These are phyloP conservation scores for Claviceps fusiformis DNA, from an alignment of 2,329 filamentous ascomycete genomes.

Conservation along the genomic window DNA sequence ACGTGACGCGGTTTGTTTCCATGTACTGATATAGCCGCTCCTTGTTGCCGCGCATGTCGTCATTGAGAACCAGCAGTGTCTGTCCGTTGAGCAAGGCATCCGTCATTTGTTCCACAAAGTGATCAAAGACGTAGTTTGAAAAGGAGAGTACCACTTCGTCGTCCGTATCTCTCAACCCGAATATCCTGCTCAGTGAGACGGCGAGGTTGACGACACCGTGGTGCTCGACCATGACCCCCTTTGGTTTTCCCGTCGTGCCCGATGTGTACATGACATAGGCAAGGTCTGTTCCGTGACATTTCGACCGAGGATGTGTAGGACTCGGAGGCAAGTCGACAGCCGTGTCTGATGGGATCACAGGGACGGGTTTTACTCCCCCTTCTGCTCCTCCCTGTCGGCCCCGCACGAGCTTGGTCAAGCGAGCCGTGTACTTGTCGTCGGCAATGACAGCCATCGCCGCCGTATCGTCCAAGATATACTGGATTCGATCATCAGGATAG, in stretches of 20 bases:
- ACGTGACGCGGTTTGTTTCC: background rate
- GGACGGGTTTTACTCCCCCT: too few relatives aligned
- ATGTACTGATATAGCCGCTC: background rate
- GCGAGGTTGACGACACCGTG: slow-evolving; percentile 1
- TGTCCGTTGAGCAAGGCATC: background rate
- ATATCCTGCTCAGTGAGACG: background rate
- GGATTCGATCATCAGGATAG: slow-evolving; percentile 4
- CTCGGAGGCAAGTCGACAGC: background rate
- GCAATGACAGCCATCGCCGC: background rate
- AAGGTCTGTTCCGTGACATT: slow-evolving; percentile 3
- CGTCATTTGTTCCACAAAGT: slow-evolving; percentile 1
- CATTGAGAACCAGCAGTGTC: background rate
- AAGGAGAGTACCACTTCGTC: slow-evolving; percentile 2
- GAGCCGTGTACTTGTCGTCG: background rate
- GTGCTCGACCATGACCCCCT: slow-evolving; percentile 23
- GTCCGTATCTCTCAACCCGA: background rate
- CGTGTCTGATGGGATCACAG: background rate
- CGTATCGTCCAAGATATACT: background rate
- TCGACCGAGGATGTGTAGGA: background rate
- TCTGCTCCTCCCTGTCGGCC: background rate
- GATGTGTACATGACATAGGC: slow-evolving; percentile 31
- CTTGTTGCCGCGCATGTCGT: background rate
- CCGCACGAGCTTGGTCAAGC: background rate
- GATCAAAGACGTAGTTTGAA: slow-evolving; percentile 3
- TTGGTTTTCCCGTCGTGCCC: slow-evolving; percentile 33